Base-by-base conservation (phyloP, 2,329 filamentous ascomycete genomes). In the Hypoxylon sp. region DNA sequence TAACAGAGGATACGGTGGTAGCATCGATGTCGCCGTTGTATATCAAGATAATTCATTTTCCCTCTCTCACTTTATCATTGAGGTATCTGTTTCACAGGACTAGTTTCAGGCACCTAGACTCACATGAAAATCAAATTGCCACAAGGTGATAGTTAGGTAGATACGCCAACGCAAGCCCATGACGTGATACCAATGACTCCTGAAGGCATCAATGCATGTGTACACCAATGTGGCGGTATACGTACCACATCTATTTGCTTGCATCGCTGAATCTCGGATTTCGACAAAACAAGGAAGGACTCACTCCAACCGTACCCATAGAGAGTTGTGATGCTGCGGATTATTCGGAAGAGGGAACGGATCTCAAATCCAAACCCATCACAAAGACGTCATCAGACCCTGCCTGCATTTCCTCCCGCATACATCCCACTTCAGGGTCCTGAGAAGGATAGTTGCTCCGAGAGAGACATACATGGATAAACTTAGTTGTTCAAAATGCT, bases 331-430 rank as follows among this genome's bases (percentile, higher is more conserved):
- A 46, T 58, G 29, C 30, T 43, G 14, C 60, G 46, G 39, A 51
- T 19, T 34, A 25, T 46, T 21, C 53, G 51, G 60, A 21, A 45
- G 25, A 43, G 46, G 19, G 14, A 55, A 25, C 27, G 8, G 34
- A 27, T 52, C 37, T 43, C 30, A 41, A 57, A 41, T 27, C 46
- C 55, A 27, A 60, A 30, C 30, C 29, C 14, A 29, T 51, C 29
- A 25, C 56, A 19, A 61, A 65, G 6, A 47, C 59, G 47, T 61
- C 58, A 63, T 58, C 51, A 43, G 29, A 43, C 21, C 43, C 48
- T 66, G 37, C 41, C 47, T 64, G n/a, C 23, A 41, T 41, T n/a
- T 19, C 41, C 21, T 53, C 32, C 9, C 32, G 27, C 47, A 37
- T 41, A 46, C 16, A 34, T 58, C 30, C 23, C 27, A 25, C 23